Evolutionary conservation across 495 filamentous ascomycete species (phyloP).

Genomic region (Penicillium antarcticum): DNA sequence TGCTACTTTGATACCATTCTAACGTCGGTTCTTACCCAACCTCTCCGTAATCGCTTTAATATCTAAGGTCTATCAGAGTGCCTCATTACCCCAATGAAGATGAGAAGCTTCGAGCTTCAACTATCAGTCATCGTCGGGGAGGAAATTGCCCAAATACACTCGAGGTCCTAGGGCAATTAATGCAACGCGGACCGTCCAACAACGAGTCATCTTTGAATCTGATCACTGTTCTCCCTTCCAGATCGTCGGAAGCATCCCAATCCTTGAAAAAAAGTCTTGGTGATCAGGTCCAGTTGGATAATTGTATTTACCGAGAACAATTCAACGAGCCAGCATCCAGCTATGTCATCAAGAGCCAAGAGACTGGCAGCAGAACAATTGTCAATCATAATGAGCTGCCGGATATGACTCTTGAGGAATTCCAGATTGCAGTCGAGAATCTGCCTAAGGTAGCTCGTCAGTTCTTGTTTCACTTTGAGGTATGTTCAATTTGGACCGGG

Average conservation of each 20-base stretch:
- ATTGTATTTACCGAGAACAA: slow-evolving; percentile 57
- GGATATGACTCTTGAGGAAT: slow-evolving; percentile 62
- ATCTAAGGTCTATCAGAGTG: slow-evolving; percentile 42
- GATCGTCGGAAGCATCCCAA: slow-evolving; percentile 33
- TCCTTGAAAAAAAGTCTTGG: slow-evolving; percentile 40
- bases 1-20: slow-evolving; percentile 69
- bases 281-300: slow-evolving; percentile 42
- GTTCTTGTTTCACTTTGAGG: slow-evolving; percentile 72
- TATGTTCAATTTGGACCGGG: slow-evolving; percentile 24
- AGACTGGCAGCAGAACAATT: slow-evolving; percentile 60
- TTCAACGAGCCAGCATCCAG: slow-evolving; percentile 60
- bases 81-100: slow-evolving; percentile 66
- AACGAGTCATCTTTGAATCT: slow-evolving; percentile 30
- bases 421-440: slow-evolving; percentile 35
- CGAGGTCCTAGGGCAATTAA: slow-evolving; percentile 63
- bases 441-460: slow-evolving; percentile 13
- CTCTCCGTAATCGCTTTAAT: not conserved
- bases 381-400: slow-evolving; percentile 66
- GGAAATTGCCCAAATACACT: slow-evolving; percentile 71
- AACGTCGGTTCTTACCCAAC: slow-evolving; percentile 44
- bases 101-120: slow-evolving; percentile 65
- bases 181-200: slow-evolving; percentile 15
- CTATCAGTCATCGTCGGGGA: slow-evolving; percentile 56
- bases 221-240: slow-evolving; percentile 40
- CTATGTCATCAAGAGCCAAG: slow-evolving; percentile 64